Evolutionary conservation across 192 early-diverging fungal genomes (phyloP).

Genomic region (Endogone sp.): DNA sequence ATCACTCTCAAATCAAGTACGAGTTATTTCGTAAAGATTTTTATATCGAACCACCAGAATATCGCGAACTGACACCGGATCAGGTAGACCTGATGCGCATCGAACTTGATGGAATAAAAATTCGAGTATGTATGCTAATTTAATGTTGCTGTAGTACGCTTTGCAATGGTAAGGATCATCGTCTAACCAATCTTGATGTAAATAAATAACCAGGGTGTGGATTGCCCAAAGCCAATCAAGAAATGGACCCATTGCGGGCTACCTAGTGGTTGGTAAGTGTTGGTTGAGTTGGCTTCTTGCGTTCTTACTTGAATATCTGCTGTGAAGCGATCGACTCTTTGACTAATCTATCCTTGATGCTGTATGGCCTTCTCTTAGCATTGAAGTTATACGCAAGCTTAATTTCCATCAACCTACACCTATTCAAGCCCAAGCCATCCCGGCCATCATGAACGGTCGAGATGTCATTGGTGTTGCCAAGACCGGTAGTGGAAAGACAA

Average conservation of each 20-base stretch:
- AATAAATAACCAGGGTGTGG: no score
- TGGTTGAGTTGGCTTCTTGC: no score
- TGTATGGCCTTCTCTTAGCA: constrained; percentile 28
- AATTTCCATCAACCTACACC: constrained; percentile 85
- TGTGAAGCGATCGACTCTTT: neutral
- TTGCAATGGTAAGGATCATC: neutral
- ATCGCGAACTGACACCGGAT: constrained; percentile 73
- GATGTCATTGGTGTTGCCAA: constrained; percentile 96
- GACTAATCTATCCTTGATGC: neutral
- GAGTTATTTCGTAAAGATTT: constrained; percentile 90
- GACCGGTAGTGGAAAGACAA: constrained; percentile 91
- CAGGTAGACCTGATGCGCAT: constrained; percentile 81
- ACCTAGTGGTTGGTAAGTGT: no score
- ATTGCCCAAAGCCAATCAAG: constrained; percentile 90
- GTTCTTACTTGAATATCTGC: no score
- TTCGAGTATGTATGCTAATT: constrained; percentile 42
- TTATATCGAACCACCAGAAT: constrained; percentile 92
- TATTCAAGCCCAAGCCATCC: constrained; percentile 92
- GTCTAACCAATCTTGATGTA: no score
- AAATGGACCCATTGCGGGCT: constrained; percentile 96
- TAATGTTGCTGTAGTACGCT: neutral
- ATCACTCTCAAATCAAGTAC: constrained; percentile 84
- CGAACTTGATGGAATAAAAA: constrained; percentile 91
- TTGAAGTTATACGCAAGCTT: constrained; percentile 75
- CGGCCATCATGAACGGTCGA: constrained; percentile 92